Evolutionary conservation across 176 grass and related monocot species (phyloP).

Genomic region (Aegilops tauschii): DNA sequence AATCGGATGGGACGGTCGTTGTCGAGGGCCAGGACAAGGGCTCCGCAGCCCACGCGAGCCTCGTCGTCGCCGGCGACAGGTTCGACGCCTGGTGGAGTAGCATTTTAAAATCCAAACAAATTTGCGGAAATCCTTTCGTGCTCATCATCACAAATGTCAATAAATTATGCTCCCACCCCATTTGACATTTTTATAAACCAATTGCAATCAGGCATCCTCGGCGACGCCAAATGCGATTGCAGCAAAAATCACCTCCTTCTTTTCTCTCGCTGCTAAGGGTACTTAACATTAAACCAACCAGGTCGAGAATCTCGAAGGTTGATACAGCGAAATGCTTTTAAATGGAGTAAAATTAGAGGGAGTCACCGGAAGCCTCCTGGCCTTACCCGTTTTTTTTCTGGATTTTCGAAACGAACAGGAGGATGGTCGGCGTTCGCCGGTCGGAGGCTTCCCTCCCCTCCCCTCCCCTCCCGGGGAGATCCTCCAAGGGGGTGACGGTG

Average conservation of each 20-base stretch:
- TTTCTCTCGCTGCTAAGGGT: not conserved
- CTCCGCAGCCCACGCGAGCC: slow-evolving; percentile 24
- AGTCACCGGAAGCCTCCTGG: not conserved
- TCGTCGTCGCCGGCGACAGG: slow-evolving; percentile 40
- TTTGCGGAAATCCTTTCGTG: slow-evolving; percentile 12
- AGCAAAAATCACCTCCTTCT: not conserved
- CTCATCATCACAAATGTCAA: slow-evolving; percentile 30
- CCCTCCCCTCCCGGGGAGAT: not conserved
- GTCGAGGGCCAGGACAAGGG: slow-evolving; percentile 39
- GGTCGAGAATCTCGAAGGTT: slow-evolving; percentile 20
- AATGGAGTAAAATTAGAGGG: not conserved
- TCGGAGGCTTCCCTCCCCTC: not conserved
- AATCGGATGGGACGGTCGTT: slow-evolving; percentile 7
- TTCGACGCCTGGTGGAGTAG: not conserved
- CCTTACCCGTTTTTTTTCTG: not conserved
- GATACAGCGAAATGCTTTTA: not conserved
- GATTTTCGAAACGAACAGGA: not conserved
- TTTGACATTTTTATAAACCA: slow-evolving; percentile 15
- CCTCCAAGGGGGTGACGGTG: not conserved
- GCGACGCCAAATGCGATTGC: slow-evolving; percentile 17
- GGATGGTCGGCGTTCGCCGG: slow-evolving; percentile 13
- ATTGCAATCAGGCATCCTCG: slow-evolving; percentile 10
- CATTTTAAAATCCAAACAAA: slow-evolving; percentile 10
- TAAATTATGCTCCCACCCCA: not conserved
- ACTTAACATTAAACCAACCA: not conserved